phyloP scores from a whole-genome alignment of 768 basidiomycete species.

The Russula sp. region DNA sequence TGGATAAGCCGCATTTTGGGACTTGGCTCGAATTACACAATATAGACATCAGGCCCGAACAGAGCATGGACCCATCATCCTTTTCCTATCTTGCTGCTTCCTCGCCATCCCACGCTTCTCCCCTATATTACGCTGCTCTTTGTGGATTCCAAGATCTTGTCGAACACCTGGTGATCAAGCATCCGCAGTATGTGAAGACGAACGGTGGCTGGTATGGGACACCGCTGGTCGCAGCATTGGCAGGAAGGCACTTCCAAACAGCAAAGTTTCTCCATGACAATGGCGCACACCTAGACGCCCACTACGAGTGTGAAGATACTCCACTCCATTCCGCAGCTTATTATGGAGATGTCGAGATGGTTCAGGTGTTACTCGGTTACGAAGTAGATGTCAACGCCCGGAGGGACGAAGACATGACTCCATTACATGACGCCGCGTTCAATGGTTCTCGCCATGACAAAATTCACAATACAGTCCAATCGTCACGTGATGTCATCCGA shows the following conservation, averaged over 20 bases:
- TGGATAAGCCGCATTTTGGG: background rate
- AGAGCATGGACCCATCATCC: background rate
- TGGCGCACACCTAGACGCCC: too few species aligned
- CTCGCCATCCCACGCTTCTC: background rate
- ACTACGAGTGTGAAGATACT: too few species aligned
- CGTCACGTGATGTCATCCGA: background rate
- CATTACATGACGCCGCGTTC: background rate
- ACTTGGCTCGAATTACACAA: background rate
- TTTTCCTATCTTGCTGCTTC: background rate
- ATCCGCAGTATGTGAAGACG: too few species aligned
- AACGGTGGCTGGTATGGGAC: too few species aligned
- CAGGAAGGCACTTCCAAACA: background rate
- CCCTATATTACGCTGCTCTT: too few species aligned
- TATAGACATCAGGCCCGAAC: background rate
- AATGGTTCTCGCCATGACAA: background rate
- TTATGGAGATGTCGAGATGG: too few species aligned
- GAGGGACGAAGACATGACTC: background rate
- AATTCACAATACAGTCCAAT: background rate
- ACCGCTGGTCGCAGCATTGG: background rate
- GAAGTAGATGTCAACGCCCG: background rate
- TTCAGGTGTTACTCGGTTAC: too few species aligned
- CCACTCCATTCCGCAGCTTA: too few species aligned
- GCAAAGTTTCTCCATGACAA: background rate
- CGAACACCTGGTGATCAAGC: too few species aligned
- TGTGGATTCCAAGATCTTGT: too few species aligned